phyloP scores from a whole-genome alignment of 306 rosid species.

The Ammopiptanthus mongolicus region DNA sequence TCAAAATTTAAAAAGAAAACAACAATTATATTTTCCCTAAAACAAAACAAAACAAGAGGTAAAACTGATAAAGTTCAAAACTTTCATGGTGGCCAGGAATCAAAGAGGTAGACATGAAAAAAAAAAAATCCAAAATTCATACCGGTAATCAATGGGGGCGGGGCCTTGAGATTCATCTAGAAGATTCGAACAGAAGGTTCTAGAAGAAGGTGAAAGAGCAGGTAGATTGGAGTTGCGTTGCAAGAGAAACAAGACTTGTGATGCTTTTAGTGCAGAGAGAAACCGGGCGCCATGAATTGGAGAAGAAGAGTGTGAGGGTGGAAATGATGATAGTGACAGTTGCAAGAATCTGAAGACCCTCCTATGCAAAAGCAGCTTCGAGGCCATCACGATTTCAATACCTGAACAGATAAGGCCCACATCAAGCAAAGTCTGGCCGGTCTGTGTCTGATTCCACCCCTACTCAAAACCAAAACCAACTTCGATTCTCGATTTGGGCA shows the following conservation, averaged over 20 bases:
- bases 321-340: constrained; percentile 8
- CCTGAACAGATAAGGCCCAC: too few species aligned
- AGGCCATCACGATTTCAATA: constrained; percentile 44
- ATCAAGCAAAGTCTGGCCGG: too few species aligned
- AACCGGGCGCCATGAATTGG: constrained; percentile 1
- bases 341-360: constrained; percentile 43
- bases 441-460: too few species aligned
- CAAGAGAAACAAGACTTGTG: too few species aligned
- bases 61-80: neutral
- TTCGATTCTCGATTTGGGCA: too few species aligned
- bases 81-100: neutral
- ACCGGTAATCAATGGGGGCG: constrained; percentile 70
- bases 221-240: too few species aligned
- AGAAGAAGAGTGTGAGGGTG: neutral
- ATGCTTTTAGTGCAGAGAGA: constrained; percentile 24
- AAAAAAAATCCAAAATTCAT: neutral
- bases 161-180: constrained; percentile 52
- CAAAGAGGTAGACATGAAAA: neutral
- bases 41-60: neutral
- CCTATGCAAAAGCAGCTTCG: constrained; percentile 41
- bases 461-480: too few species aligned
- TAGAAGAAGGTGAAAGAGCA: constrained; percentile 14
- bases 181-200: constrained; percentile 50
- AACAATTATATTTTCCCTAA: neutral
- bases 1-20: neutral